Evolutionary conservation across 768 basidiomycete species (phyloP).

Genomic region (Lactifluus echinatus): DNA sequence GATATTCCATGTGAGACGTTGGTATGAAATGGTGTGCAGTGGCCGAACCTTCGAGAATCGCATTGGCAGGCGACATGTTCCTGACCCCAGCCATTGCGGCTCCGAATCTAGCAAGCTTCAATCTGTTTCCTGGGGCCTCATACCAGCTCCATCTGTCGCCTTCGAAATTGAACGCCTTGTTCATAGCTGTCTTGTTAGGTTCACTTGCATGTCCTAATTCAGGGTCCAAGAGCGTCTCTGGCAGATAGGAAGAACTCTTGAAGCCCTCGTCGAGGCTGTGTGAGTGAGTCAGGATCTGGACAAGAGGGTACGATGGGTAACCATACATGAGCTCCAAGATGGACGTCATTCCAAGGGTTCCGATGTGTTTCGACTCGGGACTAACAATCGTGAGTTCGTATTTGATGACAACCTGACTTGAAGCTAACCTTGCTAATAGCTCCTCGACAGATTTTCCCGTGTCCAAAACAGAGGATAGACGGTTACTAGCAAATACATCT

Average conservation of each 20-base stretch:
- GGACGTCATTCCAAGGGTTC: constrained; percentile 11
- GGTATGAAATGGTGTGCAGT: background rate
- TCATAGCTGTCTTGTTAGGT: background rate
- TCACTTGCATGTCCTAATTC: background rate
- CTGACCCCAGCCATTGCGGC: constrained; percentile 4
- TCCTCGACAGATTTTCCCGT: too few species aligned
- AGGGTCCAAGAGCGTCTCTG: constrained; percentile 21
- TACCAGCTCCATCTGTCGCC: background rate
- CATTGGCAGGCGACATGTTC: background rate
- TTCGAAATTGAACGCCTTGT: constrained; percentile 5
- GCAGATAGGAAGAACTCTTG: constrained; percentile 21
- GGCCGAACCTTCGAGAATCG: background rate
- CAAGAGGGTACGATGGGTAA: background rate
- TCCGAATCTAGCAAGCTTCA: background rate
- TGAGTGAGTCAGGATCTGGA: background rate
- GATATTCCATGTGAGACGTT: background rate
- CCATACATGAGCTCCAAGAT: constrained; percentile 7
- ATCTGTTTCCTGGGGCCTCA: constrained; percentile 6
- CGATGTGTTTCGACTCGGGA: constrained; percentile 2
- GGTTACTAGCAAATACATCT: constrained; percentile 26
- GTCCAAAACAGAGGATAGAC: too few species aligned
- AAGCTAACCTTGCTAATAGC: constrained; percentile 5
- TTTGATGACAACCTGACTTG: background rate
- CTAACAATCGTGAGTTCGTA: background rate
- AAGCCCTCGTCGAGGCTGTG: constrained; percentile 5